Base-by-base conservation (phyloP, 2,329 filamentous ascomycete species). In the Teratosphaeria pseudoeucalypti region DNA sequence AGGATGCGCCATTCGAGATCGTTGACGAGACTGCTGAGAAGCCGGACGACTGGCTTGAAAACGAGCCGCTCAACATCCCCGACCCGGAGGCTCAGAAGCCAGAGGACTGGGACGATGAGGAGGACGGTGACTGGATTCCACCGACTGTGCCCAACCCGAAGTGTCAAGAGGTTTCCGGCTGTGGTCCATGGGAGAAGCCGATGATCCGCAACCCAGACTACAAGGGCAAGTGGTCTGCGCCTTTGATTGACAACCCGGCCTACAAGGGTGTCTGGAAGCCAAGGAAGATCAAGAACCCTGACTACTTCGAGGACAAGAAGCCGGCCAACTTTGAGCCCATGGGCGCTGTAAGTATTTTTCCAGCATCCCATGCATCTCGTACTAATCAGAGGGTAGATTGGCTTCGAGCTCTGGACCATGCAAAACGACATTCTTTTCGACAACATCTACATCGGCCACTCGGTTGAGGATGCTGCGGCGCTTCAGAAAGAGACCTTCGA, bases 401-500 rank as follows among this genome's bases (percentile, higher is more conserved):
- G 94, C 70, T 97, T 97, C 72, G 94, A 99, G 79, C 92, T 99
- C 79, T 99, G 94, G 94, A 97, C 94, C 71, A 99, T 99, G 94
- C 92, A 96, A 80, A 95, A 86, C 76, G 89, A 96, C 74, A 97
- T 99, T 70, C 87, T 96, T 71, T 97, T 99, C 71, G 90, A 97
- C 85, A 99, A 99, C 86, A 95, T 99, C 82, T 99, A 97, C 85
- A 91, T 99, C 75, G 94, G 94, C 65, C 94, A 99, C 85, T 97
- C 92, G 23, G 76, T 94, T 68, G 90, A 90, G 73, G 94, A 99
- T 68, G 94, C 94, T 63, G 85, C 88, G 76, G 88, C 92, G 79
- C 82, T 99, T 72, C 88, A 90, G 70, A 82, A 88, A 65, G 90
- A 96, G 83, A 90, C 90, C 58, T 99, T 92, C 76, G 87, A 90